These are phyloP conservation scores for Phaseolus coccineus DNA, from an alignment of 331 rosid genomes.

Conservation along the genomic window DNA sequence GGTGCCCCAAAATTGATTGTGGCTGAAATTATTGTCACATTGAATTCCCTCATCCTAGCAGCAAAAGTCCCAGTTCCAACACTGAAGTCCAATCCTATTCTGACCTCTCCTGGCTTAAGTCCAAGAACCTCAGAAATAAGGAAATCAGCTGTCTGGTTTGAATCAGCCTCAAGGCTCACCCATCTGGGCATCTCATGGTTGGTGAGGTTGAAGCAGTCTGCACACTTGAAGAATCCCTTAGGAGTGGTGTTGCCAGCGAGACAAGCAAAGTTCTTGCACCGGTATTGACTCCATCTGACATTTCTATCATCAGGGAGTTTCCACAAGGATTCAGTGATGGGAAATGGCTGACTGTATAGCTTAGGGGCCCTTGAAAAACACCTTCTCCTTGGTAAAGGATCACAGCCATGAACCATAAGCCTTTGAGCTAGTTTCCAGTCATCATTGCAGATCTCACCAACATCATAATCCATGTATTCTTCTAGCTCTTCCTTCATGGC, in stretches of 20 bases:
- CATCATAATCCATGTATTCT: constrained; percentile 80
- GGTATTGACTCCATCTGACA: constrained; percentile 75
- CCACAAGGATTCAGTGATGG: constrained; percentile 65
- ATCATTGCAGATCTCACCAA: constrained; percentile 79
- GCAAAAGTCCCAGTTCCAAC: constrained; percentile 86
- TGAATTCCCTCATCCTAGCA: constrained; percentile 72
- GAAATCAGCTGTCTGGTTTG: constrained; percentile 55
- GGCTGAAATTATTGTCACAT: constrained; percentile 75
- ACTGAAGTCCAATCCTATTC: constrained; percentile 77
- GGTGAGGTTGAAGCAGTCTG: constrained; percentile 73
- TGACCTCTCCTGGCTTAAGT: constrained; percentile 65
- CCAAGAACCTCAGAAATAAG: constrained; percentile 62
- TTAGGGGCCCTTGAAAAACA: constrained; percentile 69
- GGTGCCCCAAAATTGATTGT: constrained; percentile 79
- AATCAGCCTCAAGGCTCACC: constrained; percentile 46
- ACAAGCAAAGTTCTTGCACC: constrained; percentile 76
- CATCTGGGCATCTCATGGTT: constrained; percentile 74
- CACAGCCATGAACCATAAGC: constrained; percentile 88
- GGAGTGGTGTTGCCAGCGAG: constrained; percentile 53
- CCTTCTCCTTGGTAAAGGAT: constrained; percentile 79
- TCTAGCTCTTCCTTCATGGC: constrained; percentile 70
- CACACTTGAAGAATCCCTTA: constrained; percentile 79
- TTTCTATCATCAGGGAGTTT: constrained; percentile 73
- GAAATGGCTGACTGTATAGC: constrained; percentile 59
- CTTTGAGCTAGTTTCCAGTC: constrained; percentile 82